Evolutionary conservation across 176 grass and related monocot genomes (phyloP), one percentile per base, ranked within the genome.

Genomic region (Eleusine coracana): DNA sequence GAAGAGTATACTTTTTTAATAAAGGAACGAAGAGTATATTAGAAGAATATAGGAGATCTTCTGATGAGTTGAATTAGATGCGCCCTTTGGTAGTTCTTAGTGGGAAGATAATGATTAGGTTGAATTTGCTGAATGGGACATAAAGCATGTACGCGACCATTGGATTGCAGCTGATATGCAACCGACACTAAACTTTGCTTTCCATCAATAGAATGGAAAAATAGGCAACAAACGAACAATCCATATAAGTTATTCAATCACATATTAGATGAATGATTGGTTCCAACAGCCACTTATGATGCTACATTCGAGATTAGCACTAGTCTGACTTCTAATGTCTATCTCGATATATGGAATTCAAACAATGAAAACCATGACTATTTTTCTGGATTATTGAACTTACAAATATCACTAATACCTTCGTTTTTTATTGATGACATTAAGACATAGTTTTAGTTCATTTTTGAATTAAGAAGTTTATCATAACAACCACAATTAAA

Each of bases 41-140:
- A 20, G 52, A 5, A 16, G 52, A 55, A 55, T 29, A 38, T 12
- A 34, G 31, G 41, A 52, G 17, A 34, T 45, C 18, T 17, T 29
- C 44, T 51, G 10, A 63, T 65, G 16, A 54, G 20, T 77, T 81
- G 7, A 70, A 20, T 81, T 76, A 28, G 36, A 66, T 86, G 58
- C 48, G 44, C 4, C 28, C 27, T 34, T 34, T 45, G 25, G 5
- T 77, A 12, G 6, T 82, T 70, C 16, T 71, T 78, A 82, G 79
- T 86, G 83, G 17, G 21, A 31, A 16, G 74, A 31, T 68, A 23
- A 82, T 90, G 79, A 86, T 90, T 37, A 49, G 0, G 72, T 78
- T 51, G 40, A 41, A 48, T 28, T 7, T 52, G 31, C 49, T 68
- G n/a, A 73, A 59, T 23, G 17, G 18, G 39, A 31, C 73, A 69